Evolutionary conservation across 192 early-diverging fungal species (phyloP).

Genomic region (Pilobolus umbonatus): DNA sequence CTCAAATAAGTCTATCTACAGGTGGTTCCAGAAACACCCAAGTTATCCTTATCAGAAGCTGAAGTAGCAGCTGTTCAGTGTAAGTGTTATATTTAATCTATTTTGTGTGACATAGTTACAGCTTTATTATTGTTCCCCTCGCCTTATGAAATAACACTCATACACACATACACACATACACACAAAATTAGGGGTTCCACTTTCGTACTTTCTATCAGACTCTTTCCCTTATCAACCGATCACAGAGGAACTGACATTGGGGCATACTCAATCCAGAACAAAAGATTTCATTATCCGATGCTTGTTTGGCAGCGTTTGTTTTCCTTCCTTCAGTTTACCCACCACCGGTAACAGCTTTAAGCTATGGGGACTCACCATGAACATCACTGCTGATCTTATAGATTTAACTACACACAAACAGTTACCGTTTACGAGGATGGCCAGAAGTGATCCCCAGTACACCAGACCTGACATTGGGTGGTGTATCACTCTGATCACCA

Average conservation of each 20-base stretch:
- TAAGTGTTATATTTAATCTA: not conserved
- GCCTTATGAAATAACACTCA: not conserved
- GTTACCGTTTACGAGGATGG: slow-evolving; percentile 16
- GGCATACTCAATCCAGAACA: not conserved
- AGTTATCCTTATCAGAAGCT: slow-evolving; percentile 12
- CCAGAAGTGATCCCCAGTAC: slow-evolving; percentile 8
- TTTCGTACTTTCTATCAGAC: slow-evolving; percentile 22
- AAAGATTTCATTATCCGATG: not conserved
- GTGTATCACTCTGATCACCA: not conserved
- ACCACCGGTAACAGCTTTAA: slow-evolving; percentile 1
- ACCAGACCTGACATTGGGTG: slow-evolving; percentile 19
- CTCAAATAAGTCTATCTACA: slow-evolving; percentile 27
- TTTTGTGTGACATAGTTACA: too few relatives aligned
- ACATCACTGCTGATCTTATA: slow-evolving; percentile 28
- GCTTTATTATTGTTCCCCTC: too few relatives aligned
- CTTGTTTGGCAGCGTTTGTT: slow-evolving; percentile 20
- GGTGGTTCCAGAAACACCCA: slow-evolving; percentile 20
- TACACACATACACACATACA: not conserved
- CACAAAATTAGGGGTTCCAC: slow-evolving; percentile 24
- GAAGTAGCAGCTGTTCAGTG: slow-evolving; percentile 33
- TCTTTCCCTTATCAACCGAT: slow-evolving; percentile 5
- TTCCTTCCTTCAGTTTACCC: slow-evolving; percentile 26
- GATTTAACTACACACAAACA: not conserved
- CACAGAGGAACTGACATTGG: slow-evolving; percentile 3
- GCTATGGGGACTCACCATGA: slow-evolving; percentile 29